These are phyloP conservation scores for Cornus kousa DNA, from an alignment of 148 eudicot genomes.

Conservation along the genomic window DNA sequence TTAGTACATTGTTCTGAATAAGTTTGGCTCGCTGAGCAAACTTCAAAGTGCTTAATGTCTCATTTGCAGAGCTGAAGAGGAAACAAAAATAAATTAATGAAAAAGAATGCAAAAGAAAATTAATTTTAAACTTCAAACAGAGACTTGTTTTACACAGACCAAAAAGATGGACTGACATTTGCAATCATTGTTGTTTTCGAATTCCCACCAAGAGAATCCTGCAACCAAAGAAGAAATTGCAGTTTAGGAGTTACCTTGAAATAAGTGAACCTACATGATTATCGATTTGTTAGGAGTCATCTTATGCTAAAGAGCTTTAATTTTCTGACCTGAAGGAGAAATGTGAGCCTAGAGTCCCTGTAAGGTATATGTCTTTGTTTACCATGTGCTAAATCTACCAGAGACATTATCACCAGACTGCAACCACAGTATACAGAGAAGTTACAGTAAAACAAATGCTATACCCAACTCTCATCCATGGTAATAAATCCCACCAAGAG, in stretches of 20 bases:
- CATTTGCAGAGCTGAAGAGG: conserved; percentile 51
- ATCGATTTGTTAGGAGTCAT: neutral
- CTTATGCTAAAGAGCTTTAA: neutral
- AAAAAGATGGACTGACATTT: conserved; percentile 64
- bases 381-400: conserved; percentile 73
- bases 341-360: conserved; percentile 74
- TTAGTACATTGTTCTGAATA: conserved; percentile 64
- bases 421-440: conserved; percentile 15
- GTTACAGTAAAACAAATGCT: neutral
- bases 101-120: neutral
- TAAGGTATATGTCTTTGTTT: conserved; percentile 73
- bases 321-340: conserved; percentile 62
- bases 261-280: neutral
- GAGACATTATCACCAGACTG: conserved; percentile 69
- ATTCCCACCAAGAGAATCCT: conserved; percentile 82
- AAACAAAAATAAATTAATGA: neutral
- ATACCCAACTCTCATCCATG: neutral
- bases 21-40: conserved; percentile 85
- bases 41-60: conserved; percentile 68
- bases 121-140: neutral
- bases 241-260: conserved; percentile 1
- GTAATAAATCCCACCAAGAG: neutral
- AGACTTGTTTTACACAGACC: conserved; percentile 32
- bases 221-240: conserved; percentile 16
- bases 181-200: conserved; percentile 75